These are phyloP conservation scores for Pyrrhoderma noxium DNA, from an alignment of 1,284 basidiomycete species.

Conservation along the genomic window DNA sequence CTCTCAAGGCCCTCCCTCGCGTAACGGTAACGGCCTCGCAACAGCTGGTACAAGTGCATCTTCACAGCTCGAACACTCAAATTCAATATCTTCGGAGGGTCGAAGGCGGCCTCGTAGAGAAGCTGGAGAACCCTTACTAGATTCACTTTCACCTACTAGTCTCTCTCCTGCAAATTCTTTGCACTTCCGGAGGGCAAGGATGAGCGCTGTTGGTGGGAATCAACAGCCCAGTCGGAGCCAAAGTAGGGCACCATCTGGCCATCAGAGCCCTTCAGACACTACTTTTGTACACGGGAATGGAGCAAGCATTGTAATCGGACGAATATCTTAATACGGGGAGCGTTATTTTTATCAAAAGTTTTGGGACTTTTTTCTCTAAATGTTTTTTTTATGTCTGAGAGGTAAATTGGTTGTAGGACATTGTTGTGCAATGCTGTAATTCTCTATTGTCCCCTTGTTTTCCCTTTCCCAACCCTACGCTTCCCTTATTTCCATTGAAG, in stretches of 20 bases:
- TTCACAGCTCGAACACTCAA: conserved; percentile 15
- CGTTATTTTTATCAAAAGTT: too few relatives aligned
- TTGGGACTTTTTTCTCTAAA: too few relatives aligned
- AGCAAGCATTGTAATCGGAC: conserved; percentile 10
- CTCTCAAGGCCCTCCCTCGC: background rate
- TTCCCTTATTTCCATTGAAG: too few relatives aligned
- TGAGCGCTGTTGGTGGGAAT: conserved; percentile 15
- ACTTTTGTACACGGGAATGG: conserved; percentile 3
- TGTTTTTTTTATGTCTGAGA: too few relatives aligned
- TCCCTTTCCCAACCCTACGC: too few relatives aligned
- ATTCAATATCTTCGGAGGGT: conserved; percentile 14
- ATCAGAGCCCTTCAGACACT: background rate
- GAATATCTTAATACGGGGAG: conserved; percentile 1
- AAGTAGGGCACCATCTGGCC: background rate
- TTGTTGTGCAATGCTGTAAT: background rate
- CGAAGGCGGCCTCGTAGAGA: conserved; percentile 16
- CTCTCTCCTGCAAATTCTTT: conserved; percentile 9
- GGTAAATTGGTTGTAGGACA: background rate
- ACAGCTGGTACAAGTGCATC: background rate
- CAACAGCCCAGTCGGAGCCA: conserved; percentile 10
- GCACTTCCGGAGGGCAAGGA: conserved; percentile 11
- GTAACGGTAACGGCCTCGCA: conserved; percentile 1
- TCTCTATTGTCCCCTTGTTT: too few relatives aligned
- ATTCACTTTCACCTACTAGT: background rate
- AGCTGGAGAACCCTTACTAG: conserved; percentile 12